A percentile compares a stretch with the other conserved stretches of the same genome.
Conservation (phyloP, 495 filamentous ascomycete genomes). For the Hypoxylon crocopeplum region DNA sequence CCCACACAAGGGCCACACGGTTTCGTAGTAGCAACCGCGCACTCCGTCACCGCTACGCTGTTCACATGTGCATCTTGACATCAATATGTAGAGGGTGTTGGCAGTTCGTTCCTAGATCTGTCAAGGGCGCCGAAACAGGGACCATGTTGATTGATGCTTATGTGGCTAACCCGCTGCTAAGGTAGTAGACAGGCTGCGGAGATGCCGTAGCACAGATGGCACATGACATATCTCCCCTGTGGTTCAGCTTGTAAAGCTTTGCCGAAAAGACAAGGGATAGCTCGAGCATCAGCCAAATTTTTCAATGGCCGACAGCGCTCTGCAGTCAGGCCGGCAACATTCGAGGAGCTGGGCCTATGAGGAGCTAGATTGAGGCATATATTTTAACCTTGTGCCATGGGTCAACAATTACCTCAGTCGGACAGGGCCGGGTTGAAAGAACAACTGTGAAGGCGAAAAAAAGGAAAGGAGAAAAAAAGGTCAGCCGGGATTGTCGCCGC, state of each 20-base stretch:
- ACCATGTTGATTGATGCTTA: neutral
- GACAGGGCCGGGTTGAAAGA: slow-evolving; percentile 13
- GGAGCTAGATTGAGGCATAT: slow-evolving; percentile 34
- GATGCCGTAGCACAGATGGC: slow-evolving; percentile 1
- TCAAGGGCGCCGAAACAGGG: too few relatives aligned
- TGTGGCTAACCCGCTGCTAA: slow-evolving; percentile 4
- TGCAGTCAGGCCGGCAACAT: slow-evolving; percentile 8
- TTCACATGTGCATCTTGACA: slow-evolving; percentile 24
- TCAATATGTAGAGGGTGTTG: neutral
- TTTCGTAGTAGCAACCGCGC: slow-evolving; percentile 20
- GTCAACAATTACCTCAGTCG: slow-evolving; percentile 30
- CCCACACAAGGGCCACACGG: slow-evolving; percentile 28
- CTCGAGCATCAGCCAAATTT: neutral
- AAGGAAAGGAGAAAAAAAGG: slow-evolving; percentile 14
- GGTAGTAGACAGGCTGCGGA: slow-evolving; percentile 1
- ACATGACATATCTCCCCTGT: slow-evolving; percentile 13
- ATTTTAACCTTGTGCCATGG: neutral
- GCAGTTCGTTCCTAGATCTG: too few relatives aligned
- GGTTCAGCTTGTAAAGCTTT: slow-evolving; percentile 9
- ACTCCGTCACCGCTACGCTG: slow-evolving; percentile 27
- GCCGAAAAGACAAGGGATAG: neutral
- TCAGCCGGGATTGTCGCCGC: slow-evolving; percentile 24
- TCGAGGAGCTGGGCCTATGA: slow-evolving; percentile 19
- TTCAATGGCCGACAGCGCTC: slow-evolving; percentile 28
- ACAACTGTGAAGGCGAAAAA: slow-evolving; percentile 15